Percentiles rank a stretch among this genome's conserved stretches.
phyloP scores from a whole-genome alignment of 306 rosid genomes.

The Begonia peltatifolia region DNA sequence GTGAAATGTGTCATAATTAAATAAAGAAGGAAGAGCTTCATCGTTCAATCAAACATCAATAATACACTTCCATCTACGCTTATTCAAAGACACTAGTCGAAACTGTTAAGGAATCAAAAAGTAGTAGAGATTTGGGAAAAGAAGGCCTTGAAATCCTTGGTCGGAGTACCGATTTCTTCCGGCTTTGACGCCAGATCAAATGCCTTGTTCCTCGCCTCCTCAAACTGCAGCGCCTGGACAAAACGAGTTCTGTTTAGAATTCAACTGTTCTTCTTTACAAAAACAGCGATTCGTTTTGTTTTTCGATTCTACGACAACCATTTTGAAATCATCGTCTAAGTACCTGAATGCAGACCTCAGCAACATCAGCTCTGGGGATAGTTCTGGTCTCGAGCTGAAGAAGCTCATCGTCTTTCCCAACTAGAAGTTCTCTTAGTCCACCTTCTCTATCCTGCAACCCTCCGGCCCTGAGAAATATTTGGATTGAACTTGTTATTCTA shows the following conservation, averaged over 20 bases:
- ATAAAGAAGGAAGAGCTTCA: too few relatives aligned
- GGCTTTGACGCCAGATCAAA: conserved; percentile 82
- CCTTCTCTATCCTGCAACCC: conserved; percentile 88
- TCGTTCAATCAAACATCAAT: too few relatives aligned
- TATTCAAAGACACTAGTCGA: not conserved
- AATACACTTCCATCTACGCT: not conserved
- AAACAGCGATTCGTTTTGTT: too few relatives aligned
- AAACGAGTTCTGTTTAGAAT: not conserved
- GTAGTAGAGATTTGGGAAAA: conserved; percentile 55
- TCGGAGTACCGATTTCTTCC: conserved; percentile 66
- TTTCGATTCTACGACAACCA: too few relatives aligned
- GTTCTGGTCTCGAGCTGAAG: conserved; percentile 73
- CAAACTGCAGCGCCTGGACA: conserved; percentile 51
- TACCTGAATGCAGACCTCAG: conserved; percentile 93
- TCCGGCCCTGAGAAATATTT: conserved; percentile 47
- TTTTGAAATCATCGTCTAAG: not conserved
- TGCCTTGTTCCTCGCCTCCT: conserved; percentile 71
- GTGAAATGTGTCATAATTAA: too few relatives aligned
- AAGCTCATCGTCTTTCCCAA: conserved; percentile 89
- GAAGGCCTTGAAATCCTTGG: conserved; percentile 77
- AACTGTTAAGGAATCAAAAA: conserved; percentile 19
- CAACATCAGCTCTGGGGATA: conserved; percentile 74
- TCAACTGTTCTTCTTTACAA: not conserved
- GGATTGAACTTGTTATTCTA: too few relatives aligned
- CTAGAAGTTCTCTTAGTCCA: conserved; percentile 57